A percentile compares a stretch with the other conserved stretches of the same genome.
phyloP scores from a whole-genome alignment of 345 rosid genomes.

The Acer negundo region DNA sequence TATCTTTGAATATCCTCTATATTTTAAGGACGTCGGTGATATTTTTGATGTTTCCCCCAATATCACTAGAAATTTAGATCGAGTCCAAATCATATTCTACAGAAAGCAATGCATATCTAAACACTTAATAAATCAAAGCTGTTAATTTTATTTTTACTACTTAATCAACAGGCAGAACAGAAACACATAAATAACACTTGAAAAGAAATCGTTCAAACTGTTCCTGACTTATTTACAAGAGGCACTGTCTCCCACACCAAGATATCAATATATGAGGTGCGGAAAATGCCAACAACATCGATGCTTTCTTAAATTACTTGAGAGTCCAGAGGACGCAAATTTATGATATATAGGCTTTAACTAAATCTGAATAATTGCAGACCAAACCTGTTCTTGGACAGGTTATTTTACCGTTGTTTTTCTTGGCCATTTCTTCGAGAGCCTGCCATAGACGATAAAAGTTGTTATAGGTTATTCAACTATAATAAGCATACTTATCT shows the following conservation, averaged over 20 bases:
- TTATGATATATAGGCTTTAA: slow-evolving; percentile 89
- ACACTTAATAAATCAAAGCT: not conserved
- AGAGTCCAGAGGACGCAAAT: not conserved
- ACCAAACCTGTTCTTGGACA: slow-evolving; percentile 82
- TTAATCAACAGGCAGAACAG: not conserved
- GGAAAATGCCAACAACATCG: not conserved
- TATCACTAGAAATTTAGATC: too few relatives aligned
- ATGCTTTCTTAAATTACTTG: not conserved
- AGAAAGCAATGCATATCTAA: not conserved
- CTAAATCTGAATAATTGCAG: slow-evolving; percentile 70
- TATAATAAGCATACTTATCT: not conserved
- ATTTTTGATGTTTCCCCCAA: too few relatives aligned
- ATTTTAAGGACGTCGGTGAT: too few relatives aligned
- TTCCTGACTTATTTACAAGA: not conserved
- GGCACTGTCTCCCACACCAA: slow-evolving; percentile 6
- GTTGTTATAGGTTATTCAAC: slow-evolving; percentile 11
- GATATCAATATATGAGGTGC: not conserved
- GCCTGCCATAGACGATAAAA: slow-evolving; percentile 52
- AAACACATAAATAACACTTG: not conserved
- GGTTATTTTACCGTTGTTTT: slow-evolving; percentile 66
- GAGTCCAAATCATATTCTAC: not conserved
- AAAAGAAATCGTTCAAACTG: not conserved
- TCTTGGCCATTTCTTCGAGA: slow-evolving; percentile 88
- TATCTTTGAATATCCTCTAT: too few relatives aligned
- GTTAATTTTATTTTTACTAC: not conserved